These are phyloP conservation scores for Pythium dissimile DNA, from an alignment of 352 stramenopile species.

Conservation along the genomic window DNA sequence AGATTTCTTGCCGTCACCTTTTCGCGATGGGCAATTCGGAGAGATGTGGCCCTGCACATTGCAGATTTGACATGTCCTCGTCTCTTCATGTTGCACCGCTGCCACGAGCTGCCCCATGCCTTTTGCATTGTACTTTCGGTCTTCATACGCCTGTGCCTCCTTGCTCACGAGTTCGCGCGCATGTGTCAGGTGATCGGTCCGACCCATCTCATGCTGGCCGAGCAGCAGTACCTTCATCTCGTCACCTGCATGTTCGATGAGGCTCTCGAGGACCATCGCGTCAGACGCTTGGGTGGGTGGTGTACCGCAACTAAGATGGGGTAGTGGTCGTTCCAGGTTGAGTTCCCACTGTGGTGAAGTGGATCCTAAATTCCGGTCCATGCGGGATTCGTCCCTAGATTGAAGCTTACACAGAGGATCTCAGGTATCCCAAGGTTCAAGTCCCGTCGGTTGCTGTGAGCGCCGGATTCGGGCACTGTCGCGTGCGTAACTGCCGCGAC, in stretches of 20 bases:
- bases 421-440: too few relatives aligned
- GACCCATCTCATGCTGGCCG: neutral
- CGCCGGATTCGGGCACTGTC: too few relatives aligned
- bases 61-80: neutral
- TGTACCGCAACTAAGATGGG: neutral
- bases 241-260: neutral
- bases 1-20: neutral
- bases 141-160: conserved; percentile 1
- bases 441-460: too few relatives aligned
- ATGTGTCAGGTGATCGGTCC: neutral
- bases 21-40: neutral
- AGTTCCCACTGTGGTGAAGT: neutral
- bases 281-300: neutral
- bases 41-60: neutral
- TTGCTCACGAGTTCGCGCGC: neutral
- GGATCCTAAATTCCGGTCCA: too few relatives aligned
- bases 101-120: neutral
- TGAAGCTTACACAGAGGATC: neutral
- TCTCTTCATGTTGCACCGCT: neutral
- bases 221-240: neutral
- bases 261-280: conserved; percentile 7
- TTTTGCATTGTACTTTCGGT: neutral
- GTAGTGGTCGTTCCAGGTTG: neutral
- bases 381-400: too few relatives aligned
- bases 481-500: too few relatives aligned